Percentiles rank a stretch among this genome's conserved stretches.
Evolutionary conservation across 2,329 filamentous ascomycete species (phyloP).

Genomic region (Fusarium torulosum): DNA sequence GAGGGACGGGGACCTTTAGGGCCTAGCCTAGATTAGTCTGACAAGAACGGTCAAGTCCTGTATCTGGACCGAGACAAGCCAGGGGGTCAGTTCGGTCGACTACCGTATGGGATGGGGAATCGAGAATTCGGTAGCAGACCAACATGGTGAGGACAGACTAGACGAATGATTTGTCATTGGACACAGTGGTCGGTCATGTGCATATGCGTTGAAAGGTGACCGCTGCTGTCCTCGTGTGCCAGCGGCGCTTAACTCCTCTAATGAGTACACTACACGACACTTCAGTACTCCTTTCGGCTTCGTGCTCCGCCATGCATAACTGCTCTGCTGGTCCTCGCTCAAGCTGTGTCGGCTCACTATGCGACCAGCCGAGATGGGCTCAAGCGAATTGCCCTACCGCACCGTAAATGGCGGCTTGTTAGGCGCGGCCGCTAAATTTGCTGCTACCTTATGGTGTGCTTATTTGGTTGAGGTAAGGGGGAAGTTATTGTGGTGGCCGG

Average conservation of each 20-base stretch:
- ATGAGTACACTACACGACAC: not conserved
- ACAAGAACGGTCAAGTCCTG: conserved; percentile 21
- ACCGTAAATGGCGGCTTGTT: conserved; percentile 3
- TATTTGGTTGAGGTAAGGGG: conserved; percentile 3
- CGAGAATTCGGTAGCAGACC: conserved; percentile 26
- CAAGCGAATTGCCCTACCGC: conserved; percentile 1
- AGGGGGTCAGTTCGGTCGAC: not conserved
- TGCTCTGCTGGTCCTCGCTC: not conserved
- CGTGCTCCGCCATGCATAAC: conserved; percentile 21
- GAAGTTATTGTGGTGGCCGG: conserved; percentile 16
- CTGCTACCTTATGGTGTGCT: conserved; percentile 2
- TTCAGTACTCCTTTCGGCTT: conserved; percentile 25
- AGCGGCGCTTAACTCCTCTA: conserved; percentile 11
- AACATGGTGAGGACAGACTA: not conserved
- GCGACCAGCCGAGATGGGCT: conserved; percentile 22
- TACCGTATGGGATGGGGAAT: conserved; percentile 20
- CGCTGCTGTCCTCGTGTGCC: not conserved
- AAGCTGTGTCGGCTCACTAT: conserved; percentile 9
- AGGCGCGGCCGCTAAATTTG: conserved; percentile 16
- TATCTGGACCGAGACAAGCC: not conserved
- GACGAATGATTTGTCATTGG: not conserved
- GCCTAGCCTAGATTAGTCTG: conserved; percentile 25
- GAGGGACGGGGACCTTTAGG: not conserved
- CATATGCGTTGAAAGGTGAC: not conserved
- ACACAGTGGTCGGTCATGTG: conserved; percentile 10